Percentiles rank a stretch among this genome's conserved stretches.
Conservation (phyloP, 805 yeast genomes). For the Starmerella asiatica region DNA sequence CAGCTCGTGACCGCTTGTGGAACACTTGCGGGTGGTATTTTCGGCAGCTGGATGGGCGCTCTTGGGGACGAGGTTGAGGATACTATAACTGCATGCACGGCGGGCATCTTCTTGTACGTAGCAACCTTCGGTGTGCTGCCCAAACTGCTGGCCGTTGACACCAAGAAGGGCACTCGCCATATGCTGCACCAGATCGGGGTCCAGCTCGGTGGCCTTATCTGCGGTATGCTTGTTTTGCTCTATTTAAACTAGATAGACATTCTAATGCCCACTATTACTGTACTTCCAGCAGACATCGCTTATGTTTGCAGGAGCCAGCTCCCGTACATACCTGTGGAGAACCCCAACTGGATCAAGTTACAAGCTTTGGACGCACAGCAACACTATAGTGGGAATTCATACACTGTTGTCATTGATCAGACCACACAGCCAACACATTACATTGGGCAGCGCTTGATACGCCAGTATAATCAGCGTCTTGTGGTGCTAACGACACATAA, state of each 20-base stretch:
- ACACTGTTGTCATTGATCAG: too few species aligned
- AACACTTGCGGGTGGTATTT: slow-evolving; percentile 46
- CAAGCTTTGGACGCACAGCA: too few species aligned
- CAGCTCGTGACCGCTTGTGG: slow-evolving; percentile 55
- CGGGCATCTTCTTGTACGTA: slow-evolving; percentile 64
- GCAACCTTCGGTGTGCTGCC: slow-evolving; percentile 68
- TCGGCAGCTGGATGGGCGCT: slow-evolving; percentile 29
- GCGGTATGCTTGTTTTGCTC: slow-evolving; percentile 50
- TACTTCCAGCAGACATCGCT: too few species aligned
- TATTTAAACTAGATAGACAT: slow-evolving; percentile 35
- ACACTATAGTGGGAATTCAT: too few species aligned
- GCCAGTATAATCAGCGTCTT: too few species aligned
- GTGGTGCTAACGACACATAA: too few species aligned
- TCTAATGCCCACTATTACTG: too few species aligned
- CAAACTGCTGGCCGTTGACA: slow-evolving; percentile 39
- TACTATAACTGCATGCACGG: slow-evolving; percentile 53
- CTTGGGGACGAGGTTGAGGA: slow-evolving; percentile 31
- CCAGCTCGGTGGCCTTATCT: slow-evolving; percentile 38
- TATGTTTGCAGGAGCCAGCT: too few species aligned
- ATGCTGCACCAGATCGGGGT: slow-evolving; percentile 29
- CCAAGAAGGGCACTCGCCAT: slow-evolving; percentile 22
- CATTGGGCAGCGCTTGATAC: too few species aligned
- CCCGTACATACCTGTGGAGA: too few species aligned
- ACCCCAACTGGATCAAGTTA: too few species aligned
- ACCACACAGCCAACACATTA: too few species aligned